phyloP scores from a whole-genome alignment of 306 rosid genomes.

The Trifolium subterraneum region DNA sequence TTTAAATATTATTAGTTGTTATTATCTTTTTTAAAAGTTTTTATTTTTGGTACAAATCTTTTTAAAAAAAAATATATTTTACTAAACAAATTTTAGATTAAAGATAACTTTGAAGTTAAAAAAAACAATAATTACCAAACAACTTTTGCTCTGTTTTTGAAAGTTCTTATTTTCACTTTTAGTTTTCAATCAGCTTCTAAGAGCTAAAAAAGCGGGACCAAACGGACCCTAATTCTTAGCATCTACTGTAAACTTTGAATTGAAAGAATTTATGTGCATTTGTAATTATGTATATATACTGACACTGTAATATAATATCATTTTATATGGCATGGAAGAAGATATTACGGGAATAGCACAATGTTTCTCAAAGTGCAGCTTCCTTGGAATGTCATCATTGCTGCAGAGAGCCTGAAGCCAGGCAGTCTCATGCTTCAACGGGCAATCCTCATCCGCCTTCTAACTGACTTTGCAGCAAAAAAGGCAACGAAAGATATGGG shows the following conservation, averaged over 20 bases:
- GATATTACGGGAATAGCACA: constrained; percentile 25
- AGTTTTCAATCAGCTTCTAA: too few species aligned
- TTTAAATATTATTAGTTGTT: too few species aligned
- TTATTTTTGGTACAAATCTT: too few species aligned
- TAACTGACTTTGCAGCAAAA: constrained; percentile 68
- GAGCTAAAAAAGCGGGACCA: too few species aligned
- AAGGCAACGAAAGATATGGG: constrained; percentile 82
- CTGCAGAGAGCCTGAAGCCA: constrained; percentile 67
- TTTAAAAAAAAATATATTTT: too few species aligned
- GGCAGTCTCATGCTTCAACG: constrained; percentile 74
- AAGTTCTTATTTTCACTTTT: too few species aligned
- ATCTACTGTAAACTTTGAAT: constrained; percentile 6
- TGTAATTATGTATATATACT: constrained; percentile 20
- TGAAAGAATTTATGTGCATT: constrained; percentile 12
- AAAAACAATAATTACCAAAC: too few species aligned
- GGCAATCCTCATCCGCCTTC: constrained; percentile 61
- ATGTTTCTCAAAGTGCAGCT: constrained; percentile 83
- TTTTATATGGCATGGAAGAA: constrained; percentile 42
- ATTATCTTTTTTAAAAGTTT: too few species aligned
- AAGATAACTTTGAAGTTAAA: too few species aligned
- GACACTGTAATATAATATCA: constrained; percentile 23
- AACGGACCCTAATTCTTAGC: constrained; percentile 19
- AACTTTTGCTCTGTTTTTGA: too few species aligned
- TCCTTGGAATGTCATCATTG: constrained; percentile 77
- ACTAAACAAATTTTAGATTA: too few species aligned